Base-by-base conservation (phyloP, 2,329 filamentous ascomycete species). In the Nigrospora oryzae region DNA sequence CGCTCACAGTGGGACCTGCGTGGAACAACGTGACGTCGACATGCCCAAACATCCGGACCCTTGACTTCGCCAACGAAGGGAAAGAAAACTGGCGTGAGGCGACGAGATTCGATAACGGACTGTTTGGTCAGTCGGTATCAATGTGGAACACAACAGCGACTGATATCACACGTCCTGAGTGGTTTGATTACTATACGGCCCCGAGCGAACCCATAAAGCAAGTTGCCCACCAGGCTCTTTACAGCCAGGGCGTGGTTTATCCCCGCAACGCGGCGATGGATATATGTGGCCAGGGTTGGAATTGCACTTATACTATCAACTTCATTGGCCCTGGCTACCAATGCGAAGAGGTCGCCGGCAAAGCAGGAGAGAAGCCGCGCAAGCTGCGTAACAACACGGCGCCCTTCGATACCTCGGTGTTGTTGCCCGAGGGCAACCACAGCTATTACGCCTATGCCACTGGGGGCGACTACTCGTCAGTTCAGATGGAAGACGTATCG, bases 301-400 rank as follows among this genome's bases (percentile, higher is more conserved):
- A 69, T 40, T 70, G 66, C 49, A 62, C 60, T 5, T 69, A 63
- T 48, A 53, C 46, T 2, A 51, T 67, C 40, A 53, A 58, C 3
- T 69, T 68, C 39, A 54, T 52, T 11, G 67, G 53, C 1, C 66
- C 67, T 0, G 66, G 63, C 1, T 69, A 69, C 53, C 62, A 66
- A 44, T 70, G 67, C 49, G 48, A 52, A 2, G 56, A 64, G 40
- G 23, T 63, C 5, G 60, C 60, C 5, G 59, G 53, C 30, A 61
- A 60, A 7, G 51, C 56, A 2, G 55, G 52, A 10, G 57, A 61
- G 0, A 49, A 53, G 23, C 46, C 58, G n/a, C 42, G 50, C 31
- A 45, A 58, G 30, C 56, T 63, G 3, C 60, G 58, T 2, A 49
- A 53, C 39, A 47, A 57, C 34, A 52, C 50, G 7, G 47, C 59